These are phyloP conservation scores for Isabelozyma heimii DNA, from an alignment of 805 yeast genomes.

Conservation along the genomic window DNA sequence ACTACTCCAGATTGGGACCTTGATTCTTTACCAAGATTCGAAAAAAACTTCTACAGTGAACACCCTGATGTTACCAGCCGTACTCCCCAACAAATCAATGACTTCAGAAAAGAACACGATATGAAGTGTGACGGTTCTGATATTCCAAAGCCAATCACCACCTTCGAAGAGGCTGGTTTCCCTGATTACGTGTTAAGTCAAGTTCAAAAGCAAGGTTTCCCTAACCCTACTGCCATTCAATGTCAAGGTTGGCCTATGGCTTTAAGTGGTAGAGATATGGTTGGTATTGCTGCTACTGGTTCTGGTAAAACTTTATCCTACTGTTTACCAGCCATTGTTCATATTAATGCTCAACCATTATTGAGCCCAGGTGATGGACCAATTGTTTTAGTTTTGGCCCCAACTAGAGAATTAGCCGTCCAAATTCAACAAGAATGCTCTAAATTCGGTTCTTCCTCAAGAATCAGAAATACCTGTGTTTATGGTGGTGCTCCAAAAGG, in stretches of 20 bases:
- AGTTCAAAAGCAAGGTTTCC: constrained; percentile 90
- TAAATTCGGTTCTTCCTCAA: constrained; percentile 87
- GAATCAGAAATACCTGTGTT: constrained; percentile 95
- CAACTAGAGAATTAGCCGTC: constrained; percentile 98
- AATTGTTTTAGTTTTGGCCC: constrained; percentile 90
- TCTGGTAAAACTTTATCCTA: constrained; percentile 98
- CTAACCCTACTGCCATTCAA: constrained; percentile 92
- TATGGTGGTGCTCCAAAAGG: constrained; percentile 99
- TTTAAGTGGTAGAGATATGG: constrained; percentile 95
- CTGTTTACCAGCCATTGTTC: constrained; percentile 95
- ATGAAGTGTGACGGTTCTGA: constrained; percentile 83
- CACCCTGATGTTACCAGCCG: constrained; percentile 75
- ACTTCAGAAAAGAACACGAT: constrained; percentile 78
- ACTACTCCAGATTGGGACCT: constrained; percentile 79
- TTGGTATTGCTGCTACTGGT: constrained; percentile 98
- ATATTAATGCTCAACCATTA: constrained; percentile 96
- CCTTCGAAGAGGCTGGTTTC: constrained; percentile 96
- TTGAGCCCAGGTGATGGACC: constrained; percentile 96
- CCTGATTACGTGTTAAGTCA: constrained; percentile 90
- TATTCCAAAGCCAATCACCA: constrained; percentile 90
- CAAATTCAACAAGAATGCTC: constrained; percentile 96
- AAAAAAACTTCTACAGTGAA: constrained; percentile 92
- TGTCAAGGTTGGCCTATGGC: constrained; percentile 99
- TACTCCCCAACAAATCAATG: constrained; percentile 65
- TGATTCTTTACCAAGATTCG: constrained; percentile 78